phyloP scores from a whole-genome alignment of 2,329 filamentous ascomycete species.

The Cercospora beticola region DNA sequence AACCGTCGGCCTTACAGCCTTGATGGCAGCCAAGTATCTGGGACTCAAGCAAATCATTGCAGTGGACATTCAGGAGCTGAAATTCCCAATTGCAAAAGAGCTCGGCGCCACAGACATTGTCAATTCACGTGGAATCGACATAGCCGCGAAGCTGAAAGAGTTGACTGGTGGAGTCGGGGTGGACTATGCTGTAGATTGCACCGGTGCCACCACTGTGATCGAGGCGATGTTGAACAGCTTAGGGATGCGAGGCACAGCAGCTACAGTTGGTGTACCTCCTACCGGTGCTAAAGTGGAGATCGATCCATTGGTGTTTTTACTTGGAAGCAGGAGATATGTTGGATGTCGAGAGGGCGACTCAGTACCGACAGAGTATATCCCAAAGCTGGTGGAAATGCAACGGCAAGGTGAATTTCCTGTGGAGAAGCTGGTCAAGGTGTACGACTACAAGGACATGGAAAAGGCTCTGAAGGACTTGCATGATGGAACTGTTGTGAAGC shows the following conservation, averaged over 20 bases:
- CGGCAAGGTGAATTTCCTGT: background rate
- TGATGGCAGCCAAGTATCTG: conserved; percentile 27
- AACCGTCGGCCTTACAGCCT: conserved; percentile 24
- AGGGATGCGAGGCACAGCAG: conserved; percentile 24
- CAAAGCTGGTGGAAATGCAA: background rate
- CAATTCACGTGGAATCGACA: background rate
- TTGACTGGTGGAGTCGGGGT: background rate
- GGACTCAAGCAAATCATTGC: conserved; percentile 26
- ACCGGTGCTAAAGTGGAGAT: background rate
- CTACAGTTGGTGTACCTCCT: conserved; percentile 21
- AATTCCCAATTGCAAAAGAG: background rate
- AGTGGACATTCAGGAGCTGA: conserved; percentile 25
- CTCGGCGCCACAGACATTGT: background rate
- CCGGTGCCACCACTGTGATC: conserved; percentile 23
- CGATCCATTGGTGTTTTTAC: background rate
- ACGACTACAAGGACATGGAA: background rate
- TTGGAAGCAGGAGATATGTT: background rate
- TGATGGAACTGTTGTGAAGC: background rate
- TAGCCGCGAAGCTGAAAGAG: background rate
- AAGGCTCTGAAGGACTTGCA: background rate
- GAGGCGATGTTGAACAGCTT: conserved; percentile 21
- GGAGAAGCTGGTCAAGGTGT: background rate
- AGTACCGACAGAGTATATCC: background rate
- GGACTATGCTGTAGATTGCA: conserved; percentile 24
- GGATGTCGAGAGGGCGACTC: background rate